Evolutionary conservation across 768 basidiomycete genomes (phyloP), one percentile per base, ranked within the genome.

Genomic region (Sistotremastrum suecicum): DNA sequence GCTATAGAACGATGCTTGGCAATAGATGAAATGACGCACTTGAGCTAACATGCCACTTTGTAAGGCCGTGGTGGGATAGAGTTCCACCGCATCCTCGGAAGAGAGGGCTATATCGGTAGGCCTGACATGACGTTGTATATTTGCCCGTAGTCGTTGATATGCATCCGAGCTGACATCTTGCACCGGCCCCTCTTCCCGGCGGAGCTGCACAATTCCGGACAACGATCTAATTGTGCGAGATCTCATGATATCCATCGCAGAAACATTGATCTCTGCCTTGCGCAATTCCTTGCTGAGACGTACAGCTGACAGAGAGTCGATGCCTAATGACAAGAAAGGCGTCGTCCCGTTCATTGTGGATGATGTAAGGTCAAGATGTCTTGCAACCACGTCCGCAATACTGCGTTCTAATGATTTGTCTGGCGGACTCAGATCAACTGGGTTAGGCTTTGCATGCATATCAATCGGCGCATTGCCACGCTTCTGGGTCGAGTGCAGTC

Each of bases 21-120:
- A 10, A 4, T 9, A 34, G 29, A 35, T 20, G 9, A 20, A 42
- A 8, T 33, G 12, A 46, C 56, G 37, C 47, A 69, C 71, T 60
- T 72, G 70, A 3, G 71, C 70, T 37, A 72, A 51, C 69, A 72
- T 71, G 7, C 71, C 71, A 10, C 67, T 59, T 54, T 72, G 71
- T 12, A 72, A 57, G 20, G 58, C 60, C 4, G 70, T 72, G 5
- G 66, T 65, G 7, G 69, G 69, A 48, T 58, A 66, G 28, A 66
- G 43, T 8, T 50, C 47, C 5, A 66, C 58, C 29, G 57, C 47
- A 44, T 72, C 70, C 5, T 53, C 53, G 7, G 35, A 35, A 12
- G 51, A 53, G 4, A 60, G 48, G 43, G 55, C 58, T 55, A 44
- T 31, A 3, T n/a, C 30, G 35, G 10, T 28, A 34, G 42, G 11